Evolutionary conservation across 495 filamentous ascomycete genomes (phyloP).

Genomic region (Penicillium pancosmium): DNA sequence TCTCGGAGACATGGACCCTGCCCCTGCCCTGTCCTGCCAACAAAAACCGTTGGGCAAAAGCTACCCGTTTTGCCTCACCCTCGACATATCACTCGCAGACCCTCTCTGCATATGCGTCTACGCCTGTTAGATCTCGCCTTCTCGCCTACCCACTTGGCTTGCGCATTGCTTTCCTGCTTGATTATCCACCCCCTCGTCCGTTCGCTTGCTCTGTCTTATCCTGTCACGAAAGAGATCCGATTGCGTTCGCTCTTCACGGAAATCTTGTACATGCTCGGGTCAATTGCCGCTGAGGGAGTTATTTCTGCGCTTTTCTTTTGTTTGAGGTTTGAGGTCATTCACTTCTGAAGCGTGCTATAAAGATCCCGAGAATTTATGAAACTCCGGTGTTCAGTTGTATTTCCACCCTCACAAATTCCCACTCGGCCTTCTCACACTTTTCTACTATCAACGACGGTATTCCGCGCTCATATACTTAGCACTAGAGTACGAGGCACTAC

Average conservation of each 20-base stretch:
- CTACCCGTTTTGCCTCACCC: neutral
- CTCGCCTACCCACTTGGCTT: constrained; percentile 17
- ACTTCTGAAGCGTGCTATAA: neutral
- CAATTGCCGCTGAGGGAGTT: neutral
- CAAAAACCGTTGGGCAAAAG: constrained; percentile 9
- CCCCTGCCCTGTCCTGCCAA: constrained; percentile 8
- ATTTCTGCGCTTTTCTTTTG: constrained; percentile 8
- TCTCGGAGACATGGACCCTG: constrained; percentile 9
- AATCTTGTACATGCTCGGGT: constrained; percentile 8
- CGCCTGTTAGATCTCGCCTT: neutral
- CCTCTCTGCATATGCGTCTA: neutral
- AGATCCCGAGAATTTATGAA: neutral
- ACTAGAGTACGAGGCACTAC: neutral
- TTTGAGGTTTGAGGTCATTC: constrained; percentile 1
- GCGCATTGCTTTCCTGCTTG: constrained; percentile 18
- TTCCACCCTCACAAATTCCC: no score
- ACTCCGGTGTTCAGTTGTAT: no score
- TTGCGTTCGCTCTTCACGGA: constrained; percentile 21
- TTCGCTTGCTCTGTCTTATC: constrained; percentile 27
- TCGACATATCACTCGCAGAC: neutral
- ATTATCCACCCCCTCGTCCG: constrained; percentile 19
- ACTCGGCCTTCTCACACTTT: neutral
- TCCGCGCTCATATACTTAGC: neutral
- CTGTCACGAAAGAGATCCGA: constrained; percentile 19
- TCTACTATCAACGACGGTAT: neutral